phyloP scores from a whole-genome alignment of 2,329 filamentous ascomycete genomes.

The Thelonectria olida region DNA sequence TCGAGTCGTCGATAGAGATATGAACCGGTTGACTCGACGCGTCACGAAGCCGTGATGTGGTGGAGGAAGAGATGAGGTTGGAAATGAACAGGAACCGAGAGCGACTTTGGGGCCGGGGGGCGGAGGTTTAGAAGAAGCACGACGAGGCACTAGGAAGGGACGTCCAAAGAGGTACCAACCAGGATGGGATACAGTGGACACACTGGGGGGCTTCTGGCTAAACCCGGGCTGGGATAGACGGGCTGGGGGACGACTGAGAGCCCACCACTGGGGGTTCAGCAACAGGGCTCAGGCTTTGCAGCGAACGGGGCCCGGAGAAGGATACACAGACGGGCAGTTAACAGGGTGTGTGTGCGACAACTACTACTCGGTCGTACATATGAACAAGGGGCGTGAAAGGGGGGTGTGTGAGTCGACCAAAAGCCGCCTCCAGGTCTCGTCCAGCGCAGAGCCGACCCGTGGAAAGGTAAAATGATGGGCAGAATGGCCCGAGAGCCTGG shows the following conservation, averaged over 20 bases:
- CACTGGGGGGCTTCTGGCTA: conserved; percentile 1
- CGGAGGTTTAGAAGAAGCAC: conserved; percentile 39
- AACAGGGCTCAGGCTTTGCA: neutral
- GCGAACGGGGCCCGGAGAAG: conserved; percentile 7
- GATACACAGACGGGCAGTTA: too few species aligned
- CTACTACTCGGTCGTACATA: too few species aligned
- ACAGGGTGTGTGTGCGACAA: neutral
- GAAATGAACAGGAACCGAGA: conserved; percentile 18
- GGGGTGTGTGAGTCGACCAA: neutral
- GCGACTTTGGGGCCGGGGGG: conserved; percentile 27
- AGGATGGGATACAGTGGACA: conserved; percentile 16
- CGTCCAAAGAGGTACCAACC: conserved; percentile 13
- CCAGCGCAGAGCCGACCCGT: neutral
- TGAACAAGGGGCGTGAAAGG: neutral
- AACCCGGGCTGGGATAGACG: conserved; percentile 1
- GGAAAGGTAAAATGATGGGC: conserved; percentile 22
- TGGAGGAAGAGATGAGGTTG: conserved; percentile 22
- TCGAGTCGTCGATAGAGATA: conserved; percentile 15
- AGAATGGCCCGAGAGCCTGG: conserved; percentile 41
- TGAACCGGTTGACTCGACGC: conserved; percentile 29
- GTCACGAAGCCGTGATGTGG: conserved; percentile 31
- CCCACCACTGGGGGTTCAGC: too few species aligned
- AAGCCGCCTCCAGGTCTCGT: neutral
- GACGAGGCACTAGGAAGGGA: neutral
- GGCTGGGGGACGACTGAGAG: neutral